Evolutionary conservation across 306 rosid genomes (phyloP).

Genomic region (Glycine soja): DNA sequence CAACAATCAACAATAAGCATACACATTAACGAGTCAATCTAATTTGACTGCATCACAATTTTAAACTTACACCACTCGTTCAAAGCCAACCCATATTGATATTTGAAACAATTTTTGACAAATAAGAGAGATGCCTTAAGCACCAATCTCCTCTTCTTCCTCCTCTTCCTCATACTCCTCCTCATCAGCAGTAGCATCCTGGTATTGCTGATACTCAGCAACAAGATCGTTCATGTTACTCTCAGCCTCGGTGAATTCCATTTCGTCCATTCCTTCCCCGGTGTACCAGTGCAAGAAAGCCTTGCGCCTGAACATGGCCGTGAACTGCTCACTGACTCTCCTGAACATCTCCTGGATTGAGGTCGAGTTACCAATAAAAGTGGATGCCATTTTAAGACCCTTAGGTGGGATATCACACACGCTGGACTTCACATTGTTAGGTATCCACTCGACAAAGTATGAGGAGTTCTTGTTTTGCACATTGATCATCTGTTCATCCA

Average conservation of each 20-base stretch:
- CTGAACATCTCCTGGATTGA: conserved; percentile 67
- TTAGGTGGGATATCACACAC: conserved; percentile 64
- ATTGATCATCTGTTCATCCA: conserved; percentile 63
- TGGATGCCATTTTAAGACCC: conserved; percentile 64
- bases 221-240: conserved; percentile 67
- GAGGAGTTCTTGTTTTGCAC: conserved; percentile 68
- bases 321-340: conserved; percentile 65
- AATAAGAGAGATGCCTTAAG: conserved; percentile 33
- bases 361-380: conserved; percentile 62
- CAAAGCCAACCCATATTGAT: conserved; percentile 50
- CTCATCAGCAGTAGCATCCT: conserved; percentile 63
- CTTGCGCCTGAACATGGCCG: conserved; percentile 69
- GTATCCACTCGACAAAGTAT: conserved; percentile 68
- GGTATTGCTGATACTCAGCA: conserved; percentile 63
- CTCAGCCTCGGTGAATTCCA: conserved; percentile 67
- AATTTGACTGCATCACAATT: conserved; percentile 53
- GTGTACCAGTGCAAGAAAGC: conserved; percentile 71
- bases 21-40: conserved; percentile 54
- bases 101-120: conserved; percentile 42
- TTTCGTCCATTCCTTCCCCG: conserved; percentile 67
- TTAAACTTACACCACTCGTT: conserved; percentile 46
- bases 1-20: conserved; percentile 40
- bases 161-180: conserved; percentile 56
- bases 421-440: conserved; percentile 59
- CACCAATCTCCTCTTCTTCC: conserved; percentile 52